A percentile compares a stretch with the other conserved stretches of the same genome.
Evolutionary conservation across 2,329 filamentous ascomycete genomes (phyloP).

Genomic region (Aspergillus sp.): DNA sequence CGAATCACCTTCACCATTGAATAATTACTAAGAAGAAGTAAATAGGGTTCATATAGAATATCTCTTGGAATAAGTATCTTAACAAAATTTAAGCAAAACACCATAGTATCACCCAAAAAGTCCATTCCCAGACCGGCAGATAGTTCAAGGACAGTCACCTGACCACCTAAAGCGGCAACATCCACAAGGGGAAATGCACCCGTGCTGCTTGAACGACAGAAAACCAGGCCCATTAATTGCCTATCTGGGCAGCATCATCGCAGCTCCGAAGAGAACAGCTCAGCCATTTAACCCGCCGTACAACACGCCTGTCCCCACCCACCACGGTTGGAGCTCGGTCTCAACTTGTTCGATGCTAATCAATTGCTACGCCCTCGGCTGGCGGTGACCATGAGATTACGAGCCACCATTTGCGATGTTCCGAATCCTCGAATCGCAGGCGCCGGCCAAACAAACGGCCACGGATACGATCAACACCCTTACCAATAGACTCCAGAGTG

Average conservation of each 20-base stretch:
- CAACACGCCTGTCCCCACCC: background rate
- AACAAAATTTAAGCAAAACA: too few species aligned
- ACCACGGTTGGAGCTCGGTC: background rate
- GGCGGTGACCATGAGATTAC: slow-evolving; percentile 42
- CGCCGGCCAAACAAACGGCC: slow-evolving; percentile 93
- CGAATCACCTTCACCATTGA: background rate
- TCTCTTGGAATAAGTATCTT: too few species aligned
- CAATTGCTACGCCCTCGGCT: slow-evolving; percentile 24
- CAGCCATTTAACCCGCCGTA: slow-evolving; percentile 4
- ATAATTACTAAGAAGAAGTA: too few species aligned
- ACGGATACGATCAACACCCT: slow-evolving; percentile 90
- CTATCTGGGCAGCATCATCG: background rate
- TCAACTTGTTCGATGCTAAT: slow-evolving; percentile 27
- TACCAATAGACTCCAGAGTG: slow-evolving; percentile 80
- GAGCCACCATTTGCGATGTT: slow-evolving; percentile 43
- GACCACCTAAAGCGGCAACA: background rate
- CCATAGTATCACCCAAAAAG: too few species aligned
- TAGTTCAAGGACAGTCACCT: background rate
- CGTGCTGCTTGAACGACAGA: background rate
- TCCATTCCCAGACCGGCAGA: background rate
- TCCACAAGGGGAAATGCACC: background rate
- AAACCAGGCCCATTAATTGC: background rate
- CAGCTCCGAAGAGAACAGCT: slow-evolving; percentile 16
- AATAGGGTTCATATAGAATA: too few species aligned
- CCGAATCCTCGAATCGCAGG: slow-evolving; percentile 63